Base-by-base conservation (phyloP, 2,329 filamentous ascomycete species). In the Aschersonia sp. region DNA sequence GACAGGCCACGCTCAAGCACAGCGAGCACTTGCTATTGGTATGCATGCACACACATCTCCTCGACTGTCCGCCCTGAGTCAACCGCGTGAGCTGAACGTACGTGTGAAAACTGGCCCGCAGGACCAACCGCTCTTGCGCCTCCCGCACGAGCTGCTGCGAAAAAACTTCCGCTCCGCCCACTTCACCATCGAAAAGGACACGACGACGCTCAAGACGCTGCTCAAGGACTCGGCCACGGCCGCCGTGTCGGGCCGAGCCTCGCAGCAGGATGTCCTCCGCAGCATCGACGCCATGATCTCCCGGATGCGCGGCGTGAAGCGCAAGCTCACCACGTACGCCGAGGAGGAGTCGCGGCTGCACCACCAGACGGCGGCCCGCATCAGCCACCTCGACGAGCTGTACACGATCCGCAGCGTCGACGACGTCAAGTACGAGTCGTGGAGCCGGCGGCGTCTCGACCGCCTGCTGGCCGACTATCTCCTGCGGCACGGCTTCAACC, bases 41-140 rank as follows among this genome's bases (percentile, higher is more conserved):
- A 22, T 4, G 22, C 22, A 4, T 22, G 22, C 22, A 22, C 22
- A 14, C 22, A 2, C 22, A 22, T 3, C 22, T 22, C 22, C 22
- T 22, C 4, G 22, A 22, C 22, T 22, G 22, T 22, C 22, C 22
- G 22, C 22, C 22, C 22, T 22, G 22, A 22, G 2, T 22, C 22
- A 22, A 22, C 22, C 22, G 22, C 22, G 22, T 22, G 22, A 22
- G 22, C 22, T 22, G 22, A 22, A 22, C 22, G 22, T 22, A 22
- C 22, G 22, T 22, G 22, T 14, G 14, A 14, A 22, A 22, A 22
- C 22, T 22, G 22, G 22, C 22, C 22, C 22, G 22, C 54, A 90
- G 88, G 92, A 98, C 61, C 90, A 97, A 76, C 85, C 90, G 4
- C 84, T 97, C 54, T 80, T 98, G 55, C 87, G 89, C 35, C 79